phyloP scores from a whole-genome alignment of 139 green algal species.

The Astrephomene gubernaculifera region DNA sequence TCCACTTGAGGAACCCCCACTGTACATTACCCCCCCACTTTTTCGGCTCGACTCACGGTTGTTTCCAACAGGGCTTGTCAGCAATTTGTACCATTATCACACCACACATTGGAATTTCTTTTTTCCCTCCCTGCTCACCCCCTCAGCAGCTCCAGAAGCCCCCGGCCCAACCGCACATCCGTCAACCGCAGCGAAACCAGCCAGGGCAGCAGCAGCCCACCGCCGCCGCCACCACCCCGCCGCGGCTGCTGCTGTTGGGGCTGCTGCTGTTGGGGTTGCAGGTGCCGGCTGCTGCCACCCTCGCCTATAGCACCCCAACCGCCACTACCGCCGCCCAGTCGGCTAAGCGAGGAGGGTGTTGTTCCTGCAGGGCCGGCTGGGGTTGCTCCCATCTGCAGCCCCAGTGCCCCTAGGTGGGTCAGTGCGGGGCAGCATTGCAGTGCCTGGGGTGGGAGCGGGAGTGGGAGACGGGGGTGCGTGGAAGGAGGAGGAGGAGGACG shows the following conservation, averaged over 20 bases:
- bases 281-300: not conserved
- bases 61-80: too few species aligned
- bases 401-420: not conserved
- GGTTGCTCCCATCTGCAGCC: not conserved
- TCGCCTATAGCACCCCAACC: not conserved
- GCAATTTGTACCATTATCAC: too few species aligned
- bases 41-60: too few species aligned
- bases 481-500: too few species aligned
- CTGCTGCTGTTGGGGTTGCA: not conserved
- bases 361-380: not conserved
- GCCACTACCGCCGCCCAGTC: not conserved
- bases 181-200: not conserved
- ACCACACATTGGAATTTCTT: too few species aligned
- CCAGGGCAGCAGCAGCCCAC: not conserved
- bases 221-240: not conserved
- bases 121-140: not conserved
- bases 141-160: not conserved
- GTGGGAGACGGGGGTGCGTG: too few species aligned
- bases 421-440: not conserved
- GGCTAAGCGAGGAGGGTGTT: not conserved
- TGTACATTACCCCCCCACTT: too few species aligned
- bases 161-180: slow-evolving; percentile 8
- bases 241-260: not conserved
- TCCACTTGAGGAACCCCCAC: not conserved
- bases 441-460: not conserved